Evolutionary conservation across 2,329 filamentous ascomycete species (phyloP).

Genomic region (Myotisia sp.): DNA sequence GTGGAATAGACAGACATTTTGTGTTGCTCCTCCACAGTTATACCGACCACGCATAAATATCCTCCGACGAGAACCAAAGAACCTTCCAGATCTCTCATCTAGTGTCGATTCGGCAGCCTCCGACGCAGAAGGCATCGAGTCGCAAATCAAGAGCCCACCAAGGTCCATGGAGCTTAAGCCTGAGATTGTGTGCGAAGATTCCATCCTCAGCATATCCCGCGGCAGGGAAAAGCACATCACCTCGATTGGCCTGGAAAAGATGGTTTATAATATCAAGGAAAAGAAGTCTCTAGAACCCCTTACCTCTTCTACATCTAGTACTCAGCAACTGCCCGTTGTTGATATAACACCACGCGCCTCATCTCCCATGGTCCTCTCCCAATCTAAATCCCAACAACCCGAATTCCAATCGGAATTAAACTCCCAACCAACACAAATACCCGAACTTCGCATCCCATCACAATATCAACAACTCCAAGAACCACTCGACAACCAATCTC

Average conservation of each 20-base stretch:
- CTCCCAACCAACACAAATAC: constrained; percentile 22
- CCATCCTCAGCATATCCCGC: constrained; percentile 51
- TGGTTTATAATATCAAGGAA: constrained; percentile 83
- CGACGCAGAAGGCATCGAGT: constrained; percentile 42
- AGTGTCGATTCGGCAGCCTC: constrained; percentile 59
- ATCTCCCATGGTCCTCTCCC: constrained; percentile 28
- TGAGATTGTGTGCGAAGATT: constrained; percentile 37
- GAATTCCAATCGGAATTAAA: constrained; percentile 20
- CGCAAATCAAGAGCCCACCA: constrained; percentile 34
- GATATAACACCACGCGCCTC: constrained; percentile 32
- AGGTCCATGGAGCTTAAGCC: constrained; percentile 44
- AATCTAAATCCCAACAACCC: constrained; percentile 18
- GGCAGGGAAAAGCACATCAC: constrained; percentile 77
- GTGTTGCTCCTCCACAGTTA: constrained; percentile 51
- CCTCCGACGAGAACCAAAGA: constrained; percentile 32
- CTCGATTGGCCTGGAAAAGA: constrained; percentile 83
- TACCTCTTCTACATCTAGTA: constrained; percentile 31
- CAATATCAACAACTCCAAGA: constrained; percentile 18
- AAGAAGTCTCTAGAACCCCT: constrained; percentile 52
- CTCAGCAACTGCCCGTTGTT: constrained; percentile 25
- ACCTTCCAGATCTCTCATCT: constrained; percentile 58
- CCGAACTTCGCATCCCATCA: constrained; percentile 8
- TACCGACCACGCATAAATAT: constrained; percentile 6
- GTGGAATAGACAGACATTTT: constrained; percentile 88
- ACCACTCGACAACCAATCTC: constrained; percentile 27